Base-by-base conservation (phyloP, 2,329 filamentous ascomycete species). In the Neonectria ditissima region DNA sequence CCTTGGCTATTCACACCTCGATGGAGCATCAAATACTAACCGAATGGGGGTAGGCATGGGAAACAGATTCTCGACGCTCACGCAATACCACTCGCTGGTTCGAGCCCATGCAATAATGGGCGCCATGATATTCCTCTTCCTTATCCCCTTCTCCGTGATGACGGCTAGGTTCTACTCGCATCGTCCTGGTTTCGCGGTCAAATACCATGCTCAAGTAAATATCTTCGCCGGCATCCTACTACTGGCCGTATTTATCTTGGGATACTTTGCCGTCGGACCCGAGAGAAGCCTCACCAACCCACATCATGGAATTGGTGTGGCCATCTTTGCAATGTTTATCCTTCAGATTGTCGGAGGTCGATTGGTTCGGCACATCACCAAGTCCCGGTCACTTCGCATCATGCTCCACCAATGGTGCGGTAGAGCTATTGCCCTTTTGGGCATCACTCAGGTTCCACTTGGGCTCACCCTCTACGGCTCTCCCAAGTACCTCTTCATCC, bases 381-480 rank as follows among this genome's bases (percentile, higher is more conserved):
- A 81, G 54, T 79, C 81, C 32, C 83, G 81, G 54, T 85, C 84
- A 18, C 73, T 86, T 14, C 80, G 86, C 20, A 78, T 84, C 39
- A 84, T 92, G 84, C 78, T 98, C 44, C 96, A 99, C 80, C 92
- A 94, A 75, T 97, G 96, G 93, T 80, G 92, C 18, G 96, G 96
- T 18, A 86, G 94, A 61, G 81, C 87, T 1, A 88, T 95, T 71
- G 91, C 92, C 3, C 79, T 98, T 18, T 83, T 99, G 4, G 96
- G 93, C 0, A 89, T 98, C 68, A 86, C 90, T 4, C 96, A 99
- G 76, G 88, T 99, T 11, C 92, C 96, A 0, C 84, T 99, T 1
- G 96, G 96, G 0, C 83, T 99, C 50, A 94, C 94, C 0, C 84
- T 99, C 1, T 99, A 97, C 74, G 96, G 96, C 6, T 97, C 94